Evolutionary conservation across 306 rosid genomes (phyloP).

Genomic region (Rubus parviflorus): DNA sequence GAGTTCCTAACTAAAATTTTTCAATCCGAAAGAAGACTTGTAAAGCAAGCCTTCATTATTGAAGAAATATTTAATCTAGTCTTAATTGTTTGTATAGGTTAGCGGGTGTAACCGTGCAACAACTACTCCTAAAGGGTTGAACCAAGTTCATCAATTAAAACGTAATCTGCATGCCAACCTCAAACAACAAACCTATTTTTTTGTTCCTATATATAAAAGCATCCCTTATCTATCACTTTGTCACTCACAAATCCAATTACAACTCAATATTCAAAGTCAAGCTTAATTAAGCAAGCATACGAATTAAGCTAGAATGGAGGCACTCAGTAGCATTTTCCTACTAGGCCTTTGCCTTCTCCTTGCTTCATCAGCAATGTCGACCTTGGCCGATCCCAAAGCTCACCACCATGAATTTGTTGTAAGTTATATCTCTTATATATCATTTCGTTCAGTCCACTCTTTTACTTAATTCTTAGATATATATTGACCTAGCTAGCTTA

Average conservation of each 20-base stretch:
- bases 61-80: background rate
- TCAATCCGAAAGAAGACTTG: background rate
- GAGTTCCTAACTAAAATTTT: background rate
- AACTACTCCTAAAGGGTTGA: background rate
- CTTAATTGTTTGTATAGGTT: background rate
- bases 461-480: background rate
- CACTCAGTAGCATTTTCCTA: conserved; percentile 7
- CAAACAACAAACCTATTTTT: background rate
- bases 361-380: conserved; percentile 39
- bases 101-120: conserved; percentile 9
- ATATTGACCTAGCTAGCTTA: background rate
- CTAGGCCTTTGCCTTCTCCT: conserved; percentile 53
- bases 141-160: background rate
- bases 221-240: background rate
- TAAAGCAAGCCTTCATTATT: background rate
- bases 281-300: too few relatives aligned
- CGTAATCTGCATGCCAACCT: conserved; percentile 2
- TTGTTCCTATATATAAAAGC: background rate
- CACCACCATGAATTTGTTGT: conserved; percentile 76
- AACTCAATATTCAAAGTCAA: background rate
- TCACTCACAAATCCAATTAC: background rate
- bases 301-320: background rate
- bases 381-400: conserved; percentile 47
- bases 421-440: conserved; percentile 12
- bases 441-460: background rate